Percentiles rank a stretch among this genome's conserved stretches.
Conservation (phyloP, 345 rosid species). For the Citrus glauca region DNA sequence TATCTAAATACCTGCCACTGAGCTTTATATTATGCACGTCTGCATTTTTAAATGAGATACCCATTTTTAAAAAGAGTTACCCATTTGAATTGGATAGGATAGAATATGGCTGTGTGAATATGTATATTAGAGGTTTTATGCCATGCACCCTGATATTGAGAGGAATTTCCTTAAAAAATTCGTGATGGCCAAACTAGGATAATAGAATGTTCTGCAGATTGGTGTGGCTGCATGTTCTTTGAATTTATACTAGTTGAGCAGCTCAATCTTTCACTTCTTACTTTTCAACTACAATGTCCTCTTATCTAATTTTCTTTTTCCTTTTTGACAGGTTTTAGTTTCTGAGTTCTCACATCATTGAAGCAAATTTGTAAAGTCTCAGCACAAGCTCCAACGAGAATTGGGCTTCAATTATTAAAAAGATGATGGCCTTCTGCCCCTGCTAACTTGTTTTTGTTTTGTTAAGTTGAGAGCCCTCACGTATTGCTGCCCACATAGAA, state of each 20-base stretch:
- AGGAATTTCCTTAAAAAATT: neutral
- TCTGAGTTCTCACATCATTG: neutral
- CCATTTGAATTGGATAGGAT: neutral
- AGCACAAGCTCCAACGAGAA: slow-evolving; percentile 1
- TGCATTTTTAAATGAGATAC: neutral
- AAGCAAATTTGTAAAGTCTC: slow-evolving; percentile 7
- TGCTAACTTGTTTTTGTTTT: slow-evolving; percentile 12
- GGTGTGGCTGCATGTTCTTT: neutral
- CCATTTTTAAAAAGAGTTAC: neutral
- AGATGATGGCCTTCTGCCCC: slow-evolving; percentile 7
- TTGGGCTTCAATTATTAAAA: neutral
- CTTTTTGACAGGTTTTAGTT: slow-evolving; percentile 12
- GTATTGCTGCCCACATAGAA: neutral
- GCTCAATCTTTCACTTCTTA: neutral
- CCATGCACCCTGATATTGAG: neutral
- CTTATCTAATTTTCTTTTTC: neutral
- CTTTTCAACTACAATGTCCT: neutral
- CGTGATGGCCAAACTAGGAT: neutral
- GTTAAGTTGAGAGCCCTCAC: neutral
- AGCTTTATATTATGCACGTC: neutral
- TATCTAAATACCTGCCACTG: neutral
- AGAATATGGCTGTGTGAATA: neutral
- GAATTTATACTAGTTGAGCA: neutral
- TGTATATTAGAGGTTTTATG: neutral
- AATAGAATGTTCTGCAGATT: neutral